These are phyloP conservation scores for Blastomyces gilchristii DNA, from an alignment of 2,329 filamentous ascomycete species.

Conservation along the genomic window DNA sequence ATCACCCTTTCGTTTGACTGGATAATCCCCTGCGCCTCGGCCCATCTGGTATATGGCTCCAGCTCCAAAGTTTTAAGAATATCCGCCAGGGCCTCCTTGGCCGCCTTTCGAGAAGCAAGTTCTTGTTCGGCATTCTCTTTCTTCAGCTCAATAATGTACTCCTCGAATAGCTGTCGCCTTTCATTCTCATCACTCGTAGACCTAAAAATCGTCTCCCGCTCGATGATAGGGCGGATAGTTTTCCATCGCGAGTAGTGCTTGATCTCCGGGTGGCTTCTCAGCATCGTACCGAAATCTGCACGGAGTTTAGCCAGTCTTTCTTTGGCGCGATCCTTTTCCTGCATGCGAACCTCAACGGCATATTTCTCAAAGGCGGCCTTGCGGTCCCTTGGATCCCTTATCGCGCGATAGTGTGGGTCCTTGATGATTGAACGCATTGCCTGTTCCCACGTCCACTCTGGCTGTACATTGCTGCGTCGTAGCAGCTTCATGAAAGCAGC, in stretches of 20 bases:
- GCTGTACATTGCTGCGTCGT: constrained; percentile 71
- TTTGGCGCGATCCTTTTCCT: constrained; percentile 91
- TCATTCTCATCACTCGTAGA: constrained; percentile 81
- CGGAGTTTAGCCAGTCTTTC: constrained; percentile 86
- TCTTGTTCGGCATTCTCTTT: constrained; percentile 70
- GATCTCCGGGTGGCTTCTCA: constrained; percentile 92
- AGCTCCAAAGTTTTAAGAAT: constrained; percentile 71
- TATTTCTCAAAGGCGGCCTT: constrained; percentile 92
- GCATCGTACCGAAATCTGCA: constrained; percentile 89
- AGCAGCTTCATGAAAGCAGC: constrained; percentile 86
- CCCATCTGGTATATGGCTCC: constrained; percentile 91
- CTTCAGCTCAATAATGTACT: constrained; percentile 79
- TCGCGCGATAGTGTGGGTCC: constrained; percentile 83
- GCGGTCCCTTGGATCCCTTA: constrained; percentile 85
- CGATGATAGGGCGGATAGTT: constrained; percentile 85
- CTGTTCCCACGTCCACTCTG: constrained; percentile 89
- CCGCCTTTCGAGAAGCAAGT: constrained; percentile 59
- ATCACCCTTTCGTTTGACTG: constrained; percentile 67
- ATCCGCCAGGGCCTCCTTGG: constrained; percentile 70
- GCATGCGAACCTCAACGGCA: constrained; percentile 73
- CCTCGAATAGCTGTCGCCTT: constrained; percentile 80
- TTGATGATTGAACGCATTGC: constrained; percentile 75
- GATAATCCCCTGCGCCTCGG: constrained; percentile 74
- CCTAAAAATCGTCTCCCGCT: constrained; percentile 90
- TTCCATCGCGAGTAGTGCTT: constrained; percentile 96